phyloP scores from a whole-genome alignment of 2,329 filamentous ascomycete genomes.

The Colletotrichum brevisporum region DNA sequence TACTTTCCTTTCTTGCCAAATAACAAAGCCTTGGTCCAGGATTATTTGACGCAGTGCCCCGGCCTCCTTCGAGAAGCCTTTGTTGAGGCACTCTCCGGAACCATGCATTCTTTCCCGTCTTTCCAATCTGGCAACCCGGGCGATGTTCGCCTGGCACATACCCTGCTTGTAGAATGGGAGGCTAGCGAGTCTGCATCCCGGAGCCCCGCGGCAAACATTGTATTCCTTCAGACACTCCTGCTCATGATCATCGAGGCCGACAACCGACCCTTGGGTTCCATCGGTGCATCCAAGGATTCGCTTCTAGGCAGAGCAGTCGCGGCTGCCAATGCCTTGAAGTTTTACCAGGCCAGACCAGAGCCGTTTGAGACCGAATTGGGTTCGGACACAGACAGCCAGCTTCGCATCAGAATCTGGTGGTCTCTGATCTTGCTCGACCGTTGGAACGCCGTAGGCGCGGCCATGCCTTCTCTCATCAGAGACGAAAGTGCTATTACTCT shows the following conservation, averaged over 20 bases:
- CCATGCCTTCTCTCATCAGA: slow-evolving; percentile 73
- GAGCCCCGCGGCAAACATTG: slow-evolving; percentile 60
- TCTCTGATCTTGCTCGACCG: slow-evolving; percentile 79
- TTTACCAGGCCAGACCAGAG: slow-evolving; percentile 63
- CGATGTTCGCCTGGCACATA: slow-evolving; percentile 61
- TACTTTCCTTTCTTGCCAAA: slow-evolving; percentile 76
- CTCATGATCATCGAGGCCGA: slow-evolving; percentile 77
- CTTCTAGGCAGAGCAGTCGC: slow-evolving; percentile 77
- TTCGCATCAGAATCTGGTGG: slow-evolving; percentile 79
- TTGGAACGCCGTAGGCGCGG: slow-evolving; percentile 79
- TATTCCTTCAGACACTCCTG: slow-evolving; percentile 77
- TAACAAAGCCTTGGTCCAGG: slow-evolving; percentile 68
- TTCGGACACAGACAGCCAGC: slow-evolving; percentile 71
- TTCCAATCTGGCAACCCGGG: slow-evolving; percentile 54
- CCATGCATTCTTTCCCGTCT: slow-evolving; percentile 66
- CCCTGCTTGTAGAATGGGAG: slow-evolving; percentile 68
- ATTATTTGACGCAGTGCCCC: slow-evolving; percentile 70
- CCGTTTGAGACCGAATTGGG: slow-evolving; percentile 62
- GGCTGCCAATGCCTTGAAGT: slow-evolving; percentile 74
- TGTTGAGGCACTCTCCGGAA: slow-evolving; percentile 71
- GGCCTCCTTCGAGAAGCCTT: slow-evolving; percentile 74
- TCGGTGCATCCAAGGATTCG: slow-evolving; percentile 64
- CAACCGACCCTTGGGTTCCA: slow-evolving; percentile 60
- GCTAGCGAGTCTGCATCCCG: slow-evolving; percentile 53
- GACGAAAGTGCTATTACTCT: slow-evolving; percentile 73